Conservation (phyloP, 352 stramenopile genomes). For the Globisporangium cystogenes region DNA sequence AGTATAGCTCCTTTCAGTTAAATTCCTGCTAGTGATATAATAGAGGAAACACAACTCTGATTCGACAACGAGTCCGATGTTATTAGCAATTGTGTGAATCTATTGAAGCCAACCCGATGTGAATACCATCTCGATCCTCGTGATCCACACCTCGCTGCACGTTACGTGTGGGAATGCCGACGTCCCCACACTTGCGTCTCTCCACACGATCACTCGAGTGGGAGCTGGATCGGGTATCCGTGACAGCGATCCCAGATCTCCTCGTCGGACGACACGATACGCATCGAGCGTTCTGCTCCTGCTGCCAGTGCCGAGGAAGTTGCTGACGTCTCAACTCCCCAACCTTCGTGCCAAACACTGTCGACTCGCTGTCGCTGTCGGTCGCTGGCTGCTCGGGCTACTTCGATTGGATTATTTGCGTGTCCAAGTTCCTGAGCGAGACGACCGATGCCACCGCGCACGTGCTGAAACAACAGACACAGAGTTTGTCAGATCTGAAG, state of each 20-base stretch:
- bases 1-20: too few relatives aligned
- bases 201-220: not conserved
- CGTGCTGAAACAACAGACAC: not conserved
- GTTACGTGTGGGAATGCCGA: too few relatives aligned
- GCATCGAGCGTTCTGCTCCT: not conserved
- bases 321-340: not conserved
- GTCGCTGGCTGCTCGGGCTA: not conserved
- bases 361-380: not conserved
- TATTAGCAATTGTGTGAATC: too few relatives aligned
- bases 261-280: not conserved
- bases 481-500: not conserved
- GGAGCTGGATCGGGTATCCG: slow-evolving; percentile 1
- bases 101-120: too few relatives aligned
- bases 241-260: not conserved
- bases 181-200: too few relatives aligned
- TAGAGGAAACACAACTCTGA: too few relatives aligned
- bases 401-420: not conserved
- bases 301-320: not conserved
- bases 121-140: too few relatives aligned
- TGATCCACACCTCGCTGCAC: too few relatives aligned
- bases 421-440: not conserved
- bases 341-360: not conserved
- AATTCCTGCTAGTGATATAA: too few relatives aligned
- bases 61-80: too few relatives aligned
- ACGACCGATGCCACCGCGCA: not conserved